Base-by-base conservation (phyloP, 2,329 filamentous ascomycete species). In the Onygena corvina region DNA sequence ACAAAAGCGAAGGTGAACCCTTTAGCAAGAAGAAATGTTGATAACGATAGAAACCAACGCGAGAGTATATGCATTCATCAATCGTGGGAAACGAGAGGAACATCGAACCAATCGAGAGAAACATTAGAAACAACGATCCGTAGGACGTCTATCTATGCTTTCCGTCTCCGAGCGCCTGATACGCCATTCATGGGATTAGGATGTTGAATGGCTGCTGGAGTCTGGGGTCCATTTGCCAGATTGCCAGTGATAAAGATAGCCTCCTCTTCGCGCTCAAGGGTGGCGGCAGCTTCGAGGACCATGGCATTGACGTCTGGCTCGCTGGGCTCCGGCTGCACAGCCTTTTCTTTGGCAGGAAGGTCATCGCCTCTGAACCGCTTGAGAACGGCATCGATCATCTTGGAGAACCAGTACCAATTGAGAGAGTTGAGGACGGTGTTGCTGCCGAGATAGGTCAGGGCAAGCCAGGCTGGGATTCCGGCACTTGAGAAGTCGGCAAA, bases 361-460 rank as follows among this genome's bases (percentile, higher is more conserved):
- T 60, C 54, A 9, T 64, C 62, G 14, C 57, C 56, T 14, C 75
- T 71, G 61, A 83, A 83, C 42, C 79, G 69, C 61, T 78, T 81
- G 54, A 76, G 66, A 20, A 83, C 76, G 7, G 79, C 77, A 58
- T 77, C 73, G 44, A 83, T 76, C 79, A 83, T 83, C 68, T 81
- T 80, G 52, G 71, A 70, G 60, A 82, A 82, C 79, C 79, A 83
- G 65, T 74, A 81, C 61, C 77, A 76, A 59, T 83, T 83, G 49
- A 83, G 61, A 20, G 70, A 67, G 59, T 81, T 82, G 47, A 83
- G 70, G n/a, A 73, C 68, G 25, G 81, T 42, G 57, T 82, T 83
- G 16, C 73, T 72, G 5, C 67, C 66, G 18, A 82, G 66, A 58
- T 82, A 82, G 16, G 72, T 72, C n/a, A 65, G 57, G 1, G 74